These are phyloP conservation scores for Scytalidium lignicola DNA, from an alignment of 2,329 filamentous ascomycete genomes.

Conservation along the genomic window DNA sequence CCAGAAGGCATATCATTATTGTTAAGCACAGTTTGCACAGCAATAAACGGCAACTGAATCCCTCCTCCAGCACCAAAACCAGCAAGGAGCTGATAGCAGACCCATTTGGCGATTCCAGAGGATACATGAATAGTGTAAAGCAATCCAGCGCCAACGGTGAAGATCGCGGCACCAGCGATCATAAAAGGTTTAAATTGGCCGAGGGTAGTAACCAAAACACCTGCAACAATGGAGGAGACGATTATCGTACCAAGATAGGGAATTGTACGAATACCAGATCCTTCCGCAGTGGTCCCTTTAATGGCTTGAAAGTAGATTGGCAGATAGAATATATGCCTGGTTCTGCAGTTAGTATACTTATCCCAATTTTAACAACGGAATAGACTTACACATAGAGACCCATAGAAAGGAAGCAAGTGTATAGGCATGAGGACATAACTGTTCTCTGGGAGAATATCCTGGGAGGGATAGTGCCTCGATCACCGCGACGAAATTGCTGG, in stretches of 20 bases:
- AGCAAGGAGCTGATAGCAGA: conserved; percentile 47
- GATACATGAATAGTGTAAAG: conserved; percentile 33
- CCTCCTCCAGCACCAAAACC: conserved; percentile 42
- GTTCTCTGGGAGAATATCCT: conserved; percentile 36
- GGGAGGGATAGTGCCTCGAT: conserved; percentile 45
- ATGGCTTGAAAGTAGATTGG: conserved; percentile 49
- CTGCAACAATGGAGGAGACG: conserved; percentile 35
- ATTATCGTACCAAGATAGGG: conserved; percentile 40
- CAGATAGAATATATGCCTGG: conserved; percentile 52
- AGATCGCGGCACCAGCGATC: conserved; percentile 38
- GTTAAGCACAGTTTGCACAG: conserved; percentile 44
- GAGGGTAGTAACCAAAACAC: conserved; percentile 33
- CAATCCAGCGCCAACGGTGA: conserved; percentile 38
- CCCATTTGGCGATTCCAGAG: conserved; percentile 43
- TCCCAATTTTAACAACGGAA: conserved; percentile 29
- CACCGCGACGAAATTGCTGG: conserved; percentile 38
- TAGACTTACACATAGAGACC: conserved; percentile 22
- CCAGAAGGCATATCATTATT: conserved; percentile 49
- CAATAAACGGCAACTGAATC: conserved; percentile 47
- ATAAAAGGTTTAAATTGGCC: conserved; percentile 41
- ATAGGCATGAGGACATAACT: conserved; percentile 29
- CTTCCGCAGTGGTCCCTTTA: conserved; percentile 32
- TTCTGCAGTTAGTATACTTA: conserved; percentile 4
- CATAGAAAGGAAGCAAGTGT: conserved; percentile 30
- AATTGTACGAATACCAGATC: conserved; percentile 36